Conservation (phyloP, 768 basidiomycete genomes). For the Rhizopogon vinicolor region DNA sequence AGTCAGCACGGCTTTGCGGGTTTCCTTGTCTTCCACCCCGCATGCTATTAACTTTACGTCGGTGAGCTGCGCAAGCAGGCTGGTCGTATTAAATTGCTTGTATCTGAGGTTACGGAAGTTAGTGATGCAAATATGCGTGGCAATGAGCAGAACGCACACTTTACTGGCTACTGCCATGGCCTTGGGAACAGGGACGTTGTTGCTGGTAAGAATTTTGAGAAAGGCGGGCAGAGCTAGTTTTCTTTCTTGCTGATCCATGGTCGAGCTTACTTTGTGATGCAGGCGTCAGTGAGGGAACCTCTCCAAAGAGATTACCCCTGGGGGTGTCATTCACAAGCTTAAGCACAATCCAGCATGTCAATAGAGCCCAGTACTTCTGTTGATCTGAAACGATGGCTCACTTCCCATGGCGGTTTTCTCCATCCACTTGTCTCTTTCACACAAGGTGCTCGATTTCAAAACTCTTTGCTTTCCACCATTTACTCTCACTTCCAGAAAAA, state of each 20-base stretch:
- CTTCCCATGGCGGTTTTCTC: slow-evolving; percentile 43
- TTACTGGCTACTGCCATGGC: slow-evolving; percentile 71
- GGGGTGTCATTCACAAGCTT: too few relatives aligned
- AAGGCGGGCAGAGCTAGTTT: slow-evolving; percentile 64
- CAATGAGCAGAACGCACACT: slow-evolving; percentile 40
- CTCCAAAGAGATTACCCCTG: too few relatives aligned
- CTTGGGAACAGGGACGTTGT: slow-evolving; percentile 52
- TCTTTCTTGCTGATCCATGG: slow-evolving; percentile 14
- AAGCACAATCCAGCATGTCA: slow-evolving; percentile 2
- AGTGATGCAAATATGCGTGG: slow-evolving; percentile 3
- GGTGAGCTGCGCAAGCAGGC: slow-evolving; percentile 51
- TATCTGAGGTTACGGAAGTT: slow-evolving; percentile 44
- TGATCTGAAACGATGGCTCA: slow-evolving; percentile 48
- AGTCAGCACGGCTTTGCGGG: slow-evolving; percentile 52
- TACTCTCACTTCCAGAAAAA: slow-evolving; percentile 23
- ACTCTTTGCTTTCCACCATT: slow-evolving; percentile 8
- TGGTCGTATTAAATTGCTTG: slow-evolving; percentile 61
- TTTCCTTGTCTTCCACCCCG: slow-evolving; percentile 62
- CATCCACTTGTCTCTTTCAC: slow-evolving; percentile 40
- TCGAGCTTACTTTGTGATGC: background rate
- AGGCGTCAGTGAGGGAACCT: background rate
- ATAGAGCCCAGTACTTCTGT: background rate
- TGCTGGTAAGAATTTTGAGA: slow-evolving; percentile 58
- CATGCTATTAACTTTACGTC: slow-evolving; percentile 52
- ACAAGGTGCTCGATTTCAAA: slow-evolving; percentile 35